These are phyloP conservation scores for Fistulina hepatica DNA, from an alignment of 1,284 basidiomycete species.

Conservation along the genomic window DNA sequence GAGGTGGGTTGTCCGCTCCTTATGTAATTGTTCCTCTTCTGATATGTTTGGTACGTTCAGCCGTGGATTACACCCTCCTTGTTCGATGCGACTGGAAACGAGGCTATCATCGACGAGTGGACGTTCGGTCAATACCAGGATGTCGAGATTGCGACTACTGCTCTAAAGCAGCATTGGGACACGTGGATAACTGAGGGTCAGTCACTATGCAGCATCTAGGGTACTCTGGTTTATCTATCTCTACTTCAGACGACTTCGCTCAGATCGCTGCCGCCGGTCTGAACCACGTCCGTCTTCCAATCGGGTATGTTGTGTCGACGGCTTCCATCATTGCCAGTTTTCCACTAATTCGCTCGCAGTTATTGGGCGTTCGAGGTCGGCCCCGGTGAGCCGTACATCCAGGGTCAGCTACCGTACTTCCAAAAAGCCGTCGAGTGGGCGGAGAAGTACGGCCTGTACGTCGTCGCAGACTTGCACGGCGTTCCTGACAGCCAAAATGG, in stretches of 20 bases:
- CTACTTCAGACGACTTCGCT: constrained; percentile 47
- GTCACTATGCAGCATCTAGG: too few species aligned
- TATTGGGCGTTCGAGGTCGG: constrained; percentile 87
- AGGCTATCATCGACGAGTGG: constrained; percentile 71
- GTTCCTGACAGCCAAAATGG: constrained; percentile 44
- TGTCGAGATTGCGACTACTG: constrained; percentile 32
- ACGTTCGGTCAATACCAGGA: constrained; percentile 67
- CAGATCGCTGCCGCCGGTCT: constrained; percentile 67
- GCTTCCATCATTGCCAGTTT: too few species aligned
- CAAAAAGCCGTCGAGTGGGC: constrained; percentile 74
- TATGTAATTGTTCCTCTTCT: constrained; percentile 1
- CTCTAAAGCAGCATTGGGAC: constrained; percentile 63
- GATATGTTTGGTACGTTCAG: constrained; percentile 27
- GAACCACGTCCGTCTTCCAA: constrained; percentile 81
- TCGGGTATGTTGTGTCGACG: too few species aligned
- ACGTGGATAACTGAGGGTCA: constrained; percentile 71
- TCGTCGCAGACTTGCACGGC: constrained; percentile 74
- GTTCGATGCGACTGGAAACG: constrained; percentile 69
- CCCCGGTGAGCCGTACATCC: constrained; percentile 72
- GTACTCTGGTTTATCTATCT: background rate
- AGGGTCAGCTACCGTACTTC: constrained; percentile 71
- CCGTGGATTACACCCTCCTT: constrained; percentile 84
- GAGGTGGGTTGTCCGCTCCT: constrained; percentile 30
- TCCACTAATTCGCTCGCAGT: constrained; percentile 25
- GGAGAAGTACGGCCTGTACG: constrained; percentile 59